Percentiles rank a stretch among this genome's conserved stretches.
Evolutionary conservation across 2,329 filamentous ascomycete genomes (phyloP).

Genomic region (Dactylellina cionopaga): DNA sequence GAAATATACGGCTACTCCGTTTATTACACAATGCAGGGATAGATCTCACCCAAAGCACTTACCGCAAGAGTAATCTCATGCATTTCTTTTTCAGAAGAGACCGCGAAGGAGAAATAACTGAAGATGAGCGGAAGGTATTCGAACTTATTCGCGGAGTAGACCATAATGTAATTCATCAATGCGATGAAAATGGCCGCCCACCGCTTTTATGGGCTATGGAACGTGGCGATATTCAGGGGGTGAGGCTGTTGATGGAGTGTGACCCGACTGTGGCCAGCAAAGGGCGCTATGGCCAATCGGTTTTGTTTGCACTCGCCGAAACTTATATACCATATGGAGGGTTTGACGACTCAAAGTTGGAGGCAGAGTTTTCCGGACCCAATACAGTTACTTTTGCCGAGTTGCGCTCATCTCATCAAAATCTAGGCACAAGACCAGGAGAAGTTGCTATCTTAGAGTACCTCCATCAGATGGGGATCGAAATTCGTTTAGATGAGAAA

Average conservation of each 20-base stretch:
- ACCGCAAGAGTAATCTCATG: not conserved
- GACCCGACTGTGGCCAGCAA: not conserved
- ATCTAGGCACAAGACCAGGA: too few species aligned
- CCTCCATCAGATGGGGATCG: too few species aligned
- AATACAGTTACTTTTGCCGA: too few species aligned
- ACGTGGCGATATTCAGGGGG: not conserved
- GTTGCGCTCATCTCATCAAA: too few species aligned
- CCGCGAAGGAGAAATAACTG: not conserved
- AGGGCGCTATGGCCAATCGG: not conserved
- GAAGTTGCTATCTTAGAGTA: too few species aligned
- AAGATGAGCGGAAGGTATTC: not conserved
- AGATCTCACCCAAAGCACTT: not conserved
- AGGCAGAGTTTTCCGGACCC: too few species aligned
- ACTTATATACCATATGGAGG: not conserved
- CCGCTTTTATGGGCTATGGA: constrained; percentile 11
- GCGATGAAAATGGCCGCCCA: constrained; percentile 8
- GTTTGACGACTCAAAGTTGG: not conserved
- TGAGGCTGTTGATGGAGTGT: not conserved
- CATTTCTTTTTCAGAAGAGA: constrained; percentile 6
- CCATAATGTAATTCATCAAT: not conserved
- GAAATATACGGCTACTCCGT: constrained; percentile 6
- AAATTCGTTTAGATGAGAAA: too few species aligned
- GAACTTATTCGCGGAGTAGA: not conserved
- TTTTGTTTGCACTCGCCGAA: not conserved
- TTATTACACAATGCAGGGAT: not conserved